Percentiles rank a stretch among this genome's conserved stretches.
These are phyloP conservation scores for Paracorniculantispora psalliotae DNA, from an alignment of 2,329 filamentous ascomycete genomes.

Conservation along the genomic window DNA sequence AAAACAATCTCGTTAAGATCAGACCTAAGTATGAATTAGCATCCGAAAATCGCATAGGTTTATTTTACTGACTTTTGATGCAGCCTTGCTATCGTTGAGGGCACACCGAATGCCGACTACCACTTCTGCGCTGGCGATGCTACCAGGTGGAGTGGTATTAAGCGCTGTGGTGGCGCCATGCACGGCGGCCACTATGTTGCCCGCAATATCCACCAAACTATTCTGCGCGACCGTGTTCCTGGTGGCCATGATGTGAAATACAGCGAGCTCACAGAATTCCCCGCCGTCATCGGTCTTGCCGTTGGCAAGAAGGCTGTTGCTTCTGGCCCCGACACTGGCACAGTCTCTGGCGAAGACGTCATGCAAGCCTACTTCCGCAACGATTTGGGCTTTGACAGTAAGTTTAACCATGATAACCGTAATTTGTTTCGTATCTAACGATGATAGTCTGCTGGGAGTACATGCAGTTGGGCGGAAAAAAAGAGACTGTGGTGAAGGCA, in stretches of 20 bases:
- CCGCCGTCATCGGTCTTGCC: conserved; percentile 65
- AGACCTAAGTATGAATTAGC: conserved; percentile 38
- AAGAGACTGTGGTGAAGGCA: conserved; percentile 14
- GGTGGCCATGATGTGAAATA: conserved; percentile 38
- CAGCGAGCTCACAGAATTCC: conserved; percentile 46
- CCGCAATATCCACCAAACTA: conserved; percentile 61
- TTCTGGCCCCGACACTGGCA: conserved; percentile 54
- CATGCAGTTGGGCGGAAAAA: conserved; percentile 40
- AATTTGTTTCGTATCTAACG: not conserved
- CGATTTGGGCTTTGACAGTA: conserved; percentile 61
- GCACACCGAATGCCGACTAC: conserved; percentile 49
- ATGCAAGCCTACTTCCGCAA: conserved; percentile 61
- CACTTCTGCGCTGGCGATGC: conserved; percentile 71
- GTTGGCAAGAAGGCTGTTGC: conserved; percentile 65
- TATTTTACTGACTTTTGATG: not conserved
- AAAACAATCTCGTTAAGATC: conserved; percentile 62
- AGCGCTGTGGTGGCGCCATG: conserved; percentile 72
- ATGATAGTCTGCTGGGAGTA: conserved; percentile 51
- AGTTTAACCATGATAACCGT: conserved; percentile 29
- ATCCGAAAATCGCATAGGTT: not conserved
- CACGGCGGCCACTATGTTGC: conserved; percentile 64
- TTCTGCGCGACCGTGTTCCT: conserved; percentile 38
- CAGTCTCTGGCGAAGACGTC: conserved; percentile 56
- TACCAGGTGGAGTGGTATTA: conserved; percentile 69
- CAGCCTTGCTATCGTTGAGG: conserved; percentile 51